These are phyloP conservation scores for Diplodia mutila DNA, from an alignment of 2,329 filamentous ascomycete species.

Conservation along the genomic window DNA sequence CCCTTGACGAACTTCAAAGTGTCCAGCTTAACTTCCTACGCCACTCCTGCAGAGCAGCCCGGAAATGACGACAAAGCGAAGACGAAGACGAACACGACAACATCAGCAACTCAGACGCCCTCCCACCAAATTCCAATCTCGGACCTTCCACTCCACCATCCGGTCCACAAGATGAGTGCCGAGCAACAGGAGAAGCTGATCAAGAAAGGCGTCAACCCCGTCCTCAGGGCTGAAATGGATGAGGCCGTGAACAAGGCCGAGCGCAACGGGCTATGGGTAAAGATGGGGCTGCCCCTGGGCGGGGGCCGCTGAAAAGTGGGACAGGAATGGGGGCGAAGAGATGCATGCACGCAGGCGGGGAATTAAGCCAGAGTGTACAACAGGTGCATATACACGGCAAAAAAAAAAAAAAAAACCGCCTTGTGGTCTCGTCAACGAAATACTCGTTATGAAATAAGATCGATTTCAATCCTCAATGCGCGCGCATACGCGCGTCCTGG, in stretches of 20 bases:
- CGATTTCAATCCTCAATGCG: not conserved
- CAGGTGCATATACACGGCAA: no score
- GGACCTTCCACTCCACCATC: not conserved
- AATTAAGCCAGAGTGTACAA: no score
- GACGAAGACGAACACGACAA: not conserved
- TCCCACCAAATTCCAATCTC: not conserved
- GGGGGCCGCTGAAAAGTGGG: not conserved
- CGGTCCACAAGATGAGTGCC: not conserved
- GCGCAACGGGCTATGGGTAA: not conserved
- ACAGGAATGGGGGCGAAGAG: not conserved
- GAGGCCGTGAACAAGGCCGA: not conserved
- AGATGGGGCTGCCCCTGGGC: not conserved
- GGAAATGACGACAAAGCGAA: not conserved
- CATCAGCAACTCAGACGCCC: not conserved
- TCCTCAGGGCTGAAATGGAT: not conserved
- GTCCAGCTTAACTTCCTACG: not conserved
- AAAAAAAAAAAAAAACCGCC: no score
- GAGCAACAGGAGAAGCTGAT: not conserved
- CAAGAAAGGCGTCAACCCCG: not conserved
- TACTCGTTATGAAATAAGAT: no score
- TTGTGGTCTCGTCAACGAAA: no score
- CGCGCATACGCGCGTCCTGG: not conserved
- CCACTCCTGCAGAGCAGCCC: not conserved
- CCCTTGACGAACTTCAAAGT: no score
- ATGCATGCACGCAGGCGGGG: no score